Evolutionary conservation across 2,329 filamentous ascomycete species (phyloP), one percentile per base, ranked within the genome.

Genomic region (Macrophomina phaseolina): DNA sequence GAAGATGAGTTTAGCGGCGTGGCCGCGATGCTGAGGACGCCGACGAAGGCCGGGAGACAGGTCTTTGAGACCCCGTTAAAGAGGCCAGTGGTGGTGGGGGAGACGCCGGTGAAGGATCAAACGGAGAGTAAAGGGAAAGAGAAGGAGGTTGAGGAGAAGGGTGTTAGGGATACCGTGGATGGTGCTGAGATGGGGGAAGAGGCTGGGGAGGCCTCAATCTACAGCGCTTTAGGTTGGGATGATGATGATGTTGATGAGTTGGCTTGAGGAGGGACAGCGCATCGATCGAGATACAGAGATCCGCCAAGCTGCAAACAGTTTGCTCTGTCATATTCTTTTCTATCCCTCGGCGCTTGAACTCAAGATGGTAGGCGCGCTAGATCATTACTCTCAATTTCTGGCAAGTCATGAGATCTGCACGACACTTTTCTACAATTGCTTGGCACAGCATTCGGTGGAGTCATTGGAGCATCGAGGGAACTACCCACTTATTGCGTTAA

Each of bases 211-310:
- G 58, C 28, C 12, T 60, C 55, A 14, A 80, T 83, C 56, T 83
- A 82, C 67, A 79, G 79, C 61, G 76, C 75, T 11, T 68, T 83
- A 63, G 81, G 81, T 32, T 84, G 82, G 82, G 77, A 83, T 62
- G 58, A 62, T 16, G 58, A 60, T 16, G 58, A 60, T 34, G 42
- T 28, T 71, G 80, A 83, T 68, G 79, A 82, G 48, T 28, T 64
- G 48, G 61, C 38, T 34, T 64, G 12, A 45, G 5, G 7, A 14
- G 12, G 16, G 16, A 58, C 34, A 9, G n/a, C 5, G 23, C 5
- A 53, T 70, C 7, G 11, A 8, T 38, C 11, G 2, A 38, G 36
- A 38, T 12, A 12, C 36, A 38, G 11, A 8, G 11, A 38, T 12
- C 36, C 4, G 36, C 7, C 11, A 7, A 38, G 36, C 23, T 23